phyloP scores from a whole-genome alignment of 2,329 filamentous ascomycete species.

The Penicillium aurantiogriseum region DNA sequence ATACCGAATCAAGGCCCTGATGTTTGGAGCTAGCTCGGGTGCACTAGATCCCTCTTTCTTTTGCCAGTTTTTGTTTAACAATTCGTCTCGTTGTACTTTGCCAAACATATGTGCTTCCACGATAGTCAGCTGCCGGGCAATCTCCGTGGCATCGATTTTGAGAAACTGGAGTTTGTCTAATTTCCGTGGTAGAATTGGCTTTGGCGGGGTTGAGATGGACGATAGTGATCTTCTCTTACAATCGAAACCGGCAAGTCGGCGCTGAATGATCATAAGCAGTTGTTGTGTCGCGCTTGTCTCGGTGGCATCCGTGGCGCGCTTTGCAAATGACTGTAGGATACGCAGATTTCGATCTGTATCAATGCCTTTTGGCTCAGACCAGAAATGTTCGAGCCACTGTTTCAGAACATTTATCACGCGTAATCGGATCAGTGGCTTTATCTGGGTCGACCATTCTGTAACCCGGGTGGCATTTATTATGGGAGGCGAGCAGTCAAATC shows the following conservation, averaged over 20 bases:
- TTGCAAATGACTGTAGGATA: conserved; percentile 79
- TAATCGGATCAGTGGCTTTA: conserved; percentile 87
- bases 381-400: conserved; percentile 94
- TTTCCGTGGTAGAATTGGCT: conserved; percentile 90
- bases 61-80: conserved; percentile 93
- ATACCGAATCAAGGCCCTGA: conserved; percentile 89
- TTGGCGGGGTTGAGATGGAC: conserved; percentile 71
- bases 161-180: conserved; percentile 68
- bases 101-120: conserved; percentile 87
- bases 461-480: conserved; percentile 69
- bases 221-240: conserved; percentile 53
- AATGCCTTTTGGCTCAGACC: conserved; percentile 77
- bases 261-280: conserved; percentile 78
- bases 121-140: conserved; percentile 88
- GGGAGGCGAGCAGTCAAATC: conserved; percentile 81
- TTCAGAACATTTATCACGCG: conserved; percentile 93
- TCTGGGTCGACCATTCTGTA: conserved; percentile 78
- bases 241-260: conserved; percentile 76
- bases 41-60: conserved; percentile 66
- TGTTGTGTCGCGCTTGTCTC: conserved; percentile 56
- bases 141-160: conserved; percentile 79
- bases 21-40: conserved; percentile 75
- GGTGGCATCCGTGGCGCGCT: conserved; percentile 4
- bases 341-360: conserved; percentile 72
- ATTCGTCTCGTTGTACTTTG: conserved; percentile 89